A percentile compares a stretch with the other conserved stretches of the same genome.
These are phyloP conservation scores for Hymenoscyphus linearis DNA, from an alignment of 2,329 filamentous ascomycete genomes.

Conservation along the genomic window DNA sequence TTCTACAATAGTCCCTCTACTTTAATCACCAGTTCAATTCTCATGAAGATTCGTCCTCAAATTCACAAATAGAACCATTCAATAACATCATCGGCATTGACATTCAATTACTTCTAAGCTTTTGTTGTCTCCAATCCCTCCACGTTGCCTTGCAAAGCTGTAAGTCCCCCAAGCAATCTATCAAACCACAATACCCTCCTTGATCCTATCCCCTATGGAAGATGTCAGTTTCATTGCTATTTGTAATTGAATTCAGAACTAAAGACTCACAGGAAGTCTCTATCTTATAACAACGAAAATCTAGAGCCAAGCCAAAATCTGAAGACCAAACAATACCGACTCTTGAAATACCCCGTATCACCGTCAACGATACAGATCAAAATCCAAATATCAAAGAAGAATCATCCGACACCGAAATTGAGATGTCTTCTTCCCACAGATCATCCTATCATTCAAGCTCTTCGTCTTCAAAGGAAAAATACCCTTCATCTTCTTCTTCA, in stretches of 20 bases:
- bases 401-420: constrained; percentile 23
- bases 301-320: constrained; percentile 8
- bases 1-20: not conserved
- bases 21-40: not conserved
- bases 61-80: constrained; percentile 2
- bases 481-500: constrained; percentile 15
- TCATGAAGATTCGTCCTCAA: constrained; percentile 2
- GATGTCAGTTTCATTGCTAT: constrained; percentile 21
- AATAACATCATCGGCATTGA: constrained; percentile 6
- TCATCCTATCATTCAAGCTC: constrained; percentile 24
- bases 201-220: constrained; percentile 16
- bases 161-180: not conserved
- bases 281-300: constrained; percentile 19
- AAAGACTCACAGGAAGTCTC: constrained; percentile 20
- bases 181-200: constrained; percentile 2
- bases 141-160: not conserved
- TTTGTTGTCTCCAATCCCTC: not conserved
- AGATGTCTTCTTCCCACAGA: constrained; percentile 22
- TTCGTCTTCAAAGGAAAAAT: constrained; percentile 21
- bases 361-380: constrained; percentile 24
- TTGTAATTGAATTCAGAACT: constrained; percentile 7
- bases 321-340: constrained; percentile 14
- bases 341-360: constrained; percentile 20
- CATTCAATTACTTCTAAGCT: not conserved
- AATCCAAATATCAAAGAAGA: constrained; percentile 18